These are phyloP conservation scores for Lathyrus aphaca DNA, from an alignment of 306 rosid species.

Conservation along the genomic window DNA sequence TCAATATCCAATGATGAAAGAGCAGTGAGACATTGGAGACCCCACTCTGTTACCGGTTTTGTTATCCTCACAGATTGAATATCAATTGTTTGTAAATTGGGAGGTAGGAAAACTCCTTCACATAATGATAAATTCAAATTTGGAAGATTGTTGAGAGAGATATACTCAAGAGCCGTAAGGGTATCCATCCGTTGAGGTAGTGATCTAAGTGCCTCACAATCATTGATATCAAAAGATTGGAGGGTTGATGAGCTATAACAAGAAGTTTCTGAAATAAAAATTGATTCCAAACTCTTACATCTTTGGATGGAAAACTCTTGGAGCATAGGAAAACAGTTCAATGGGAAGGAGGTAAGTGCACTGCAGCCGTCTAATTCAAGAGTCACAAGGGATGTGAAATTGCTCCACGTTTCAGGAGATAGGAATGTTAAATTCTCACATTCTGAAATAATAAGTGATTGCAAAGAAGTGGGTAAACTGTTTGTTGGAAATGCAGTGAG, in stretches of 20 bases:
- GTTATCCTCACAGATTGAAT: background rate
- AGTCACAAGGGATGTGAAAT: background rate
- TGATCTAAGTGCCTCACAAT: background rate
- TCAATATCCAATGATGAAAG: fast-evolving
- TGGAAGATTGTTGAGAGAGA: background rate
- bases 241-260: background rate
- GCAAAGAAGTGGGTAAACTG: background rate
- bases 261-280: conserved; percentile 8
- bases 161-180: background rate
- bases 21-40: background rate
- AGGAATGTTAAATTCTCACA: background rate
- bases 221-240: fast-evolving
- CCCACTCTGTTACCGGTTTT: background rate
- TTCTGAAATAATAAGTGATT: fast-evolving
- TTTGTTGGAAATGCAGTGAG: background rate
- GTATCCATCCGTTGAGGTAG: background rate
- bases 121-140: background rate
- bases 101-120: conserved; percentile 1
- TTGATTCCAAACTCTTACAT: background rate
- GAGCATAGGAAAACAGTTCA: conserved; percentile 5
- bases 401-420: background rate
- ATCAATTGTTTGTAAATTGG: background rate
- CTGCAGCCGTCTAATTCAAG: background rate
- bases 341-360: background rate
- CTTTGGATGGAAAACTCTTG: fast-evolving